Evolutionary conservation across 1,139 yeast species (phyloP), one percentile per base, ranked within the genome.

Genomic region (Blastobotrys malaysiensis): DNA sequence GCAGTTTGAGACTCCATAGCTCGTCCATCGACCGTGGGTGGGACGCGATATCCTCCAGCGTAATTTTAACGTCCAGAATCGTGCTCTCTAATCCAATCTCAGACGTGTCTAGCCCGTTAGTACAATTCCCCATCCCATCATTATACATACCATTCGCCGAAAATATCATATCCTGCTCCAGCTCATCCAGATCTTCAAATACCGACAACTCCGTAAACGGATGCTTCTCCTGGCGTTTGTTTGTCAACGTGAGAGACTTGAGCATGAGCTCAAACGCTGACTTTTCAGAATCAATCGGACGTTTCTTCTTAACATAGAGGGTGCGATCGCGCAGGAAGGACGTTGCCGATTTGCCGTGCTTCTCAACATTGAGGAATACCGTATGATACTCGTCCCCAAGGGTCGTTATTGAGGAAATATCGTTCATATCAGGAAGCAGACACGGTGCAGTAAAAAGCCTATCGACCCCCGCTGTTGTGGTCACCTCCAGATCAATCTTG

Each of bases 1-100:
- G 69, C 45, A 88, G 67, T 57, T 79, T 77, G 57, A 87, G 69
- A 60, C 84, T 85, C 86, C 89, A 83, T 51, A 86, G 67, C 55
- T 84, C 87, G 54, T 84, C 86, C 1, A 75, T 65, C 0, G 68
- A 65, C 19, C 62, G 56, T 0, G 89, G 87, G 1, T 61, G 59
- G 14, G 61, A 59, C 1, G 83, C 83, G 63, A 79, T 70, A 3
- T 68, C 65, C 36, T 71, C 71, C 45, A 85, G 67, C 57, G 84
- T 84, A 36, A 80, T 66, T 62, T 82, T 82, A 59, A 78, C 75
- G 63, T 85, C 89, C 26, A 81, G 70, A 13, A 81, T 77, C 31
- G 79, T 77, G 51, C 80, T 75, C 22, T 61, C 63, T 18, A 46
- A 16, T 20, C 39, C 39, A 13, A 16, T 43, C 21, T 18, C 24